Evolutionary conservation across 1,284 basidiomycete species (phyloP).

Genomic region (Cystobasidiaceae sp.): DNA sequence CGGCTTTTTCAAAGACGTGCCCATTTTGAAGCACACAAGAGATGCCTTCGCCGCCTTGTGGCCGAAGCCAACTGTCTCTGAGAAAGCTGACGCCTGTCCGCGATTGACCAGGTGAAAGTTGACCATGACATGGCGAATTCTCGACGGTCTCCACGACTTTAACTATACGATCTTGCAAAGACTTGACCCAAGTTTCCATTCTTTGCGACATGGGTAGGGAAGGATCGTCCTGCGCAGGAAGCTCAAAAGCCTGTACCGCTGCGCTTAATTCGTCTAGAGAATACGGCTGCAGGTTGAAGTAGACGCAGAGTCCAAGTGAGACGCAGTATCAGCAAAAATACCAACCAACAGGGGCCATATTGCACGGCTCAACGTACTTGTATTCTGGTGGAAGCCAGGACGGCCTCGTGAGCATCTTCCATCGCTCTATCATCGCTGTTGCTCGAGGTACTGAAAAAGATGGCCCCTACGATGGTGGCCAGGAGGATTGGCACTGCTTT

Average conservation of each 20-base stretch:
- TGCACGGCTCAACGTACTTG: too few species aligned
- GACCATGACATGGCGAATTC: slow-evolving; percentile 53
- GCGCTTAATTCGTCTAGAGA: not conserved
- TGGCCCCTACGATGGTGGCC: too few species aligned
- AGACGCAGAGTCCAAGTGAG: too few species aligned
- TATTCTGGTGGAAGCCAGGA: too few species aligned
- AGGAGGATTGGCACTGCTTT: too few species aligned
- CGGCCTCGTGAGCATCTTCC: too few species aligned
- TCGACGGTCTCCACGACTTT: slow-evolving; percentile 73
- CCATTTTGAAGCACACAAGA: slow-evolving; percentile 80
- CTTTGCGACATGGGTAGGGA: slow-evolving; percentile 64
- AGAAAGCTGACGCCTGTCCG: slow-evolving; percentile 60
- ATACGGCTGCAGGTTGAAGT: slow-evolving; percentile 18
- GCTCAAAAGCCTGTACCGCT: not conserved
- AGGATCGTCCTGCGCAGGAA: slow-evolving; percentile 35
- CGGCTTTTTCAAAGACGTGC: slow-evolving; percentile 83
- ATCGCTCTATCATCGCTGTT: too few species aligned
- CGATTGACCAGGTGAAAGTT: not conserved
- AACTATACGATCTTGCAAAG: slow-evolving; percentile 79
- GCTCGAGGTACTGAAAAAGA: too few species aligned
- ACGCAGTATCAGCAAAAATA: too few species aligned
- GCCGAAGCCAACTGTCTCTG: slow-evolving; percentile 78
- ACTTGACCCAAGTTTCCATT: slow-evolving; percentile 72
- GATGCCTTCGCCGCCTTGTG: slow-evolving; percentile 77
- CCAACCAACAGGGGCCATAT: too few species aligned